Conservation (phyloP, 1,284 basidiomycete genomes). For the Mrakiaceae sp. region DNA sequence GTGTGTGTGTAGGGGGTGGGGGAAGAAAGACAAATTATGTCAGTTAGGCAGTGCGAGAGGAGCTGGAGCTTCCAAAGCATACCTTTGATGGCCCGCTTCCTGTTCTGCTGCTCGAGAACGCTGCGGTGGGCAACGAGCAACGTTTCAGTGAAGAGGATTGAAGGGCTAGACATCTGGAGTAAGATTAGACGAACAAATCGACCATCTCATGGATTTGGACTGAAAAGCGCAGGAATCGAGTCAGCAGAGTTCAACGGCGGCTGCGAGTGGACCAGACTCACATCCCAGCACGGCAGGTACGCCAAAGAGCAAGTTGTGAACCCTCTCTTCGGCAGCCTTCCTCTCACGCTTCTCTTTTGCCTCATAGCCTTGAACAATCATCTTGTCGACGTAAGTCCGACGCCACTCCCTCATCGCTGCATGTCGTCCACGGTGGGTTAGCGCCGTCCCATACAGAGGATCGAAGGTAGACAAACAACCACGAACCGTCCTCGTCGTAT, state of each 20-base stretch:
- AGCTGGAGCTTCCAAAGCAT: no score
- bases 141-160: background rate
- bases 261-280: background rate
- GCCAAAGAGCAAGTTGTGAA: background rate
- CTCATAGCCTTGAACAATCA: background rate
- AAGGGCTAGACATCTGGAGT: background rate
- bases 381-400: slow-evolving; percentile 3
- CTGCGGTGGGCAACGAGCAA: background rate
- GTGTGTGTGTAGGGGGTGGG: background rate
- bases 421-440: no score
- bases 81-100: background rate
- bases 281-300: background rate
- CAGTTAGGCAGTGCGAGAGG: no score
- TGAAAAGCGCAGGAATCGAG: background rate
- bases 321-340: background rate
- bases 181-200: background rate
- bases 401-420: slow-evolving; percentile 10
- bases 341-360: background rate
- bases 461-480: background rate
- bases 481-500: background rate
- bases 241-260: background rate
- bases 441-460: no score
- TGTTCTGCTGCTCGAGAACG: slow-evolving; percentile 1
- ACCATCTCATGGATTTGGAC: background rate
- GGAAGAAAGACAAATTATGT: background rate